Conservation (phyloP, 495 filamentous ascomycete genomes). For the Sabuloglossum arenarium region DNA sequence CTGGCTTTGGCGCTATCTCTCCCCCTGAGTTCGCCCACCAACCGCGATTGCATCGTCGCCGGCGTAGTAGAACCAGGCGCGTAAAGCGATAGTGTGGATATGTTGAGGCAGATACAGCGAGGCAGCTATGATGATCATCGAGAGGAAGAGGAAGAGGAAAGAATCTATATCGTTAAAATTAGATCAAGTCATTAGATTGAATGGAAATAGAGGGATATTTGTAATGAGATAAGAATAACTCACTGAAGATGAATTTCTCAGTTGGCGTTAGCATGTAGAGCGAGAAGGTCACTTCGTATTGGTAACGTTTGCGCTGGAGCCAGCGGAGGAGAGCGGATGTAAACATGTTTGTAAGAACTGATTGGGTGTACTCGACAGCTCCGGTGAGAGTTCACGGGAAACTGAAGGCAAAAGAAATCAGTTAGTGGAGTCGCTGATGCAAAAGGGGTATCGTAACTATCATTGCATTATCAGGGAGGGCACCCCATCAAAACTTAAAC, state of each 20-base stretch:
- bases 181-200: background rate
- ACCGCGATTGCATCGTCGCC: constrained; percentile 36
- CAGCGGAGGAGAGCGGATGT: constrained; percentile 18
- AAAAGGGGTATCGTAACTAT: too few species aligned
- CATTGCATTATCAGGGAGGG: too few species aligned
- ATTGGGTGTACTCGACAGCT: background rate
- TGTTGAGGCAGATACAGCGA: constrained; percentile 88
- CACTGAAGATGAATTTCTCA: constrained; percentile 76
- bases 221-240: background rate
- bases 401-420: too few species aligned
- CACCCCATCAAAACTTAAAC: too few species aligned
- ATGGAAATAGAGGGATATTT: background rate
- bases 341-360: background rate
- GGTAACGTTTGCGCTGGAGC: constrained; percentile 62
- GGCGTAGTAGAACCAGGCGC: constrained; percentile 86
- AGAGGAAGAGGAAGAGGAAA: constrained; percentile 67
- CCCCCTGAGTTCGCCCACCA: background rate
- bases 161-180: constrained; percentile 46
- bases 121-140: constrained; percentile 64
- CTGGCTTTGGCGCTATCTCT: background rate
- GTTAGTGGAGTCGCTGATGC: too few species aligned
- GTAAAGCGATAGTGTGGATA: constrained; percentile 49
- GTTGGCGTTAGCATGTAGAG: constrained; percentile 74
- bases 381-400: too few species aligned
- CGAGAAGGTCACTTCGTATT: constrained; percentile 70